These are phyloP conservation scores for Nasturtium officinale DNA, from an alignment of 345 rosid species.

Conservation along the genomic window DNA sequence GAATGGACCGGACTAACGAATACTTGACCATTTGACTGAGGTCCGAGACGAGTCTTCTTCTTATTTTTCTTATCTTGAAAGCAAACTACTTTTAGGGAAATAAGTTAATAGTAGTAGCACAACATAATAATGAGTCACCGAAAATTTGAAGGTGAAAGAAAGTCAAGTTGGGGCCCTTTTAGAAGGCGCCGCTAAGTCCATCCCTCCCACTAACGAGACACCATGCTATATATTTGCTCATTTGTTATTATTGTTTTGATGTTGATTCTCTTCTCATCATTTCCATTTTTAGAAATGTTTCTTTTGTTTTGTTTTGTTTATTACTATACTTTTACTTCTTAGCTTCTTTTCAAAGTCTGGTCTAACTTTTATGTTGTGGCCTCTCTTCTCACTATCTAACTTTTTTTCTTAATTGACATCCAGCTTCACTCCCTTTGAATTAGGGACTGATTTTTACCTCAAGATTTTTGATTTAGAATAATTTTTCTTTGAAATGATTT, in stretches of 20 bases:
- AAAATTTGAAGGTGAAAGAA: slow-evolving; percentile 31
- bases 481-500: background rate
- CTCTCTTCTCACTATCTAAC: background rate
- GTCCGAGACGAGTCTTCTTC: background rate
- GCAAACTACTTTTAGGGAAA: background rate
- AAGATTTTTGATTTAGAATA: background rate
- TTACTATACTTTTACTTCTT: background rate
- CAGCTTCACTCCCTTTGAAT: slow-evolving; percentile 19
- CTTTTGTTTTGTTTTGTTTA: slow-evolving; percentile 33
- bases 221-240: slow-evolving; percentile 40
- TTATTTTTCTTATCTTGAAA: background rate
- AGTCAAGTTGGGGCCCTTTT: slow-evolving; percentile 40
- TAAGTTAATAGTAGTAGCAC: background rate
- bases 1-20: background rate
- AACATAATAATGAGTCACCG: slow-evolving; percentile 34
- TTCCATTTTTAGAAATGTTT: slow-evolving; percentile 18
- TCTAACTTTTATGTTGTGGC: slow-evolving; percentile 6
- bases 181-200: slow-evolving; percentile 39
- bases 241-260: slow-evolving; percentile 34
- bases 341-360: slow-evolving; percentile 29
- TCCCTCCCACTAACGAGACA: slow-evolving; percentile 38
- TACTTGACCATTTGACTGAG: background rate
- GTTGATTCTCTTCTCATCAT: slow-evolving; percentile 33
- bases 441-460: background rate
- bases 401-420: slow-evolving; percentile 6